Evolutionary conservation across 306 rosid genomes (phyloP).

Genomic region (Gillenia trifoliata): DNA sequence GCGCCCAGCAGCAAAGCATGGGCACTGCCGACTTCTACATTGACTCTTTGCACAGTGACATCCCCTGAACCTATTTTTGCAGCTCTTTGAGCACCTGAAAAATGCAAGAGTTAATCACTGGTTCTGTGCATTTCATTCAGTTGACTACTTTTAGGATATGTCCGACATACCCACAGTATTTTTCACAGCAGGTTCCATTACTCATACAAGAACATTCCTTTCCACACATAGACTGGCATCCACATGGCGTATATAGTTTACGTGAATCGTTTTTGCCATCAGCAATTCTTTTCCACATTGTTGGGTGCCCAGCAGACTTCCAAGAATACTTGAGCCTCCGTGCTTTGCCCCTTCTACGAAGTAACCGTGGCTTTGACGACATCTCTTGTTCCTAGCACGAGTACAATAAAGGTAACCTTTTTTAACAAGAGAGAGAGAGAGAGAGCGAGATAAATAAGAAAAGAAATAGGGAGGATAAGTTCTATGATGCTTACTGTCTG

Average conservation of each 20-base stretch:
- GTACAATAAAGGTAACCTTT: neutral
- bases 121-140: neutral
- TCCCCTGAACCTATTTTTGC: conserved; percentile 81
- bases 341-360: conserved; percentile 86
- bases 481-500: conserved; percentile 40
- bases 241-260: conserved; percentile 75
- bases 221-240: conserved; percentile 65
- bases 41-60: conserved; percentile 84
- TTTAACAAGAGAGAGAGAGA: neutral
- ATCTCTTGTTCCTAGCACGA: conserved; percentile 66
- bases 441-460: neutral
- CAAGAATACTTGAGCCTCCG: conserved; percentile 70
- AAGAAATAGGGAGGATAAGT: conserved; percentile 1
- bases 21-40: conserved; percentile 84
- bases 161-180: conserved; percentile 75
- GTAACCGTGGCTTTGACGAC: conserved; percentile 62
- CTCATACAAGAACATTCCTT: conserved; percentile 69
- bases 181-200: conserved; percentile 74
- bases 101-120: neutral
- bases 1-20: conserved; percentile 85
- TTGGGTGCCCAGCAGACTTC: conserved; percentile 73
- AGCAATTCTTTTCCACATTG: conserved; percentile 61
- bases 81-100: conserved; percentile 73
- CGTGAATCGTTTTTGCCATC: conserved; percentile 42
- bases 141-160: neutral